Evolutionary conservation across 192 early-diverging fungal species (phyloP), one percentile per base, ranked within the genome.

Genomic region (Cetraspora pellucida): DNA sequence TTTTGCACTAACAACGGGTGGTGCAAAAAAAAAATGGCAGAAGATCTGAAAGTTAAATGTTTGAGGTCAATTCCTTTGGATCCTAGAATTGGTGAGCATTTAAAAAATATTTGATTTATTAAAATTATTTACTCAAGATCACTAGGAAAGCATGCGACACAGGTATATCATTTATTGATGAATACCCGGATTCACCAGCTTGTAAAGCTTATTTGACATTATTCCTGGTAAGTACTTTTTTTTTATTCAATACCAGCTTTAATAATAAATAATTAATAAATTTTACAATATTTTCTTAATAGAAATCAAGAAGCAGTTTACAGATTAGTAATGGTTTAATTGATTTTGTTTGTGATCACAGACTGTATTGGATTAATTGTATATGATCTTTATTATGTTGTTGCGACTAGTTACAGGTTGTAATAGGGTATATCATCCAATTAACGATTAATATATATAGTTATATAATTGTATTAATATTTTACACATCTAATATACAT

Each of bases 111-210:
- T 37, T 37, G 54, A 37, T 50, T 57, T 47, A 23, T 59, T 60
- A 46, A n/a, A 45, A 59, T 23, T 57, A 43, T 10, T 31, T n/a
- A 54, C 23, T 55, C 5, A 44, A 17, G 10, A 31, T 31, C 31
- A 19, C 14, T 72, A 82, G 82, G 82, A 81, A 77, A 55, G 79
- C 83, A 49, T 96, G 94, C 75, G 98, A 99, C 82, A 86, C 83
- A 70, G 98, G 98, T 10, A 81, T 93, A 11, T 94, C 94, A 13
- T 98, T 98, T 77, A 49, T 97, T 81, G 97, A 98, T 50, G 85
- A 91, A 44, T 91, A 90, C 80, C 91, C 93, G 4, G 94, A 96
- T 45, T 96, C 96, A 31, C 94, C 95, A 3, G 97, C 98, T 0
- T 88, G 89, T 37, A 70, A 78, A 30, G 91, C 91, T 8, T 92